phyloP scores from a whole-genome alignment of 2,329 filamentous ascomycete species.

The Gnomoniopsis smithogilvyi region DNA sequence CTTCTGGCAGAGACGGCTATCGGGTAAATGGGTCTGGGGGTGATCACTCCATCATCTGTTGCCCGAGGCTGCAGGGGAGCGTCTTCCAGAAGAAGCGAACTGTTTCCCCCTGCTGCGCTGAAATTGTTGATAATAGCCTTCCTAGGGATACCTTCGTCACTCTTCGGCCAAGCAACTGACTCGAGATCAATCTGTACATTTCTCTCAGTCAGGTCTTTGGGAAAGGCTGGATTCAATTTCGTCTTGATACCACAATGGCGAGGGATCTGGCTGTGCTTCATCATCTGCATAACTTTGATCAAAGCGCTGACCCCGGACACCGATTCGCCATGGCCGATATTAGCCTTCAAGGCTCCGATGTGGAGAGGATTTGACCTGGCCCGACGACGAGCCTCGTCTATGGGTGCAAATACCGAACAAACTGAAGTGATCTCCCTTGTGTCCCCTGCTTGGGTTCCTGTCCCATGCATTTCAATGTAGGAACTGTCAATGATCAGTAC shows the following conservation, averaged over 20 bases:
- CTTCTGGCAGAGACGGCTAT: conserved; percentile 54
- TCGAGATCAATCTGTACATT: conserved; percentile 33
- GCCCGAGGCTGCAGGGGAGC: conserved; percentile 35
- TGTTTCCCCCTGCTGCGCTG: conserved; percentile 69
- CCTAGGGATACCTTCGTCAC: conserved; percentile 20
- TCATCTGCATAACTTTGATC: conserved; percentile 22
- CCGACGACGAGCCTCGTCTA: conserved; percentile 33
- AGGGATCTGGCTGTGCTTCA: conserved; percentile 18
- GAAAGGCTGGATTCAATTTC: conserved; percentile 26
- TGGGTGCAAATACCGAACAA: conserved; percentile 49
- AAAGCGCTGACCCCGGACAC: conserved; percentile 18
- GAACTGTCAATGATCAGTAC: background rate
- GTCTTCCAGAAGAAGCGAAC: conserved; percentile 62
- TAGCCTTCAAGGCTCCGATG: conserved; percentile 56
- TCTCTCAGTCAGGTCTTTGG: background rate
- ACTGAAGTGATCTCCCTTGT: conserved; percentile 79
- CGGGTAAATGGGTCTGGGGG: conserved; percentile 50
- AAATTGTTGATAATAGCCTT: conserved; percentile 64
- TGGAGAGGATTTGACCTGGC: conserved; percentile 49
- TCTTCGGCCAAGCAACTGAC: conserved; percentile 26
- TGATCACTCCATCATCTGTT: conserved; percentile 17
- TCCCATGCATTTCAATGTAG: background rate
- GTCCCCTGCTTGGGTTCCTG: conserved; percentile 77
- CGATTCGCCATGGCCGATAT: conserved; percentile 23
- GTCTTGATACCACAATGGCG: conserved; percentile 22